A percentile compares a stretch with the other conserved stretches of the same genome.
phyloP scores from a whole-genome alignment of 2,329 filamentous ascomycete genomes.

The Zopfia rhizophila region DNA sequence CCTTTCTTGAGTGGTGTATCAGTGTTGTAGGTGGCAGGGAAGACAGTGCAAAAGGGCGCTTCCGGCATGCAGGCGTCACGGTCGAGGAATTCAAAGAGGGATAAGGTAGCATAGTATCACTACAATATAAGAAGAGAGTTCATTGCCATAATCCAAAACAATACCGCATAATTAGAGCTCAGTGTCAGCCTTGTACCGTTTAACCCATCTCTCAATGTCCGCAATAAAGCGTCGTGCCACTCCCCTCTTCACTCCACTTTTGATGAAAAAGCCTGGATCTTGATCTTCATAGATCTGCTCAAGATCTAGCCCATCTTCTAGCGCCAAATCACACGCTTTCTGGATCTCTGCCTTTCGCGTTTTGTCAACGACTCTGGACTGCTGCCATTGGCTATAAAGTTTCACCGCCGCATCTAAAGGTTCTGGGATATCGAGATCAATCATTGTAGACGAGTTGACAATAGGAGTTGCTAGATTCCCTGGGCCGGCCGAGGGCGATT shows the following conservation, averaged over 20 bases:
- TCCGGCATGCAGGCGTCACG: no score
- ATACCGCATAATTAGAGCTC: no score
- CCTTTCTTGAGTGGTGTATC: no score
- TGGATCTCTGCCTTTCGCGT: constrained; percentile 19
- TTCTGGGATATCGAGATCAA: constrained; percentile 25
- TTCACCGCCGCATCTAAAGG: constrained; percentile 21
- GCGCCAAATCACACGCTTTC: constrained; percentile 17
- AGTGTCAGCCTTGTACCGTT: no score
- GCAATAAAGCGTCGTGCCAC: constrained; percentile 40
- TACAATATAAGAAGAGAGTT: no score
- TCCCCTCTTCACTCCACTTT: constrained; percentile 40
- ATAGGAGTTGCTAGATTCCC: constrained; percentile 6
- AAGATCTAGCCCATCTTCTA: constrained; percentile 24
- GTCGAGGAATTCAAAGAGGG: no score
- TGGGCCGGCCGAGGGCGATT: constrained; percentile 10
- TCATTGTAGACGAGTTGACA: background rate
- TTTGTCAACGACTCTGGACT: constrained; percentile 24
- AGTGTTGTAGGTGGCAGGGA: no score
- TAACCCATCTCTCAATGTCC: no score
- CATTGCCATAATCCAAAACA: no score
- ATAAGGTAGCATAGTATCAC: no score
- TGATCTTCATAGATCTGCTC: constrained; percentile 42
- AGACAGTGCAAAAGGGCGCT: no score
- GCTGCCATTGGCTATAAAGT: constrained; percentile 27
- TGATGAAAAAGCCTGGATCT: constrained; percentile 42